Conservation (phyloP, 2,329 filamentous ascomycete genomes). For the Canariomyces notabilis region DNA sequence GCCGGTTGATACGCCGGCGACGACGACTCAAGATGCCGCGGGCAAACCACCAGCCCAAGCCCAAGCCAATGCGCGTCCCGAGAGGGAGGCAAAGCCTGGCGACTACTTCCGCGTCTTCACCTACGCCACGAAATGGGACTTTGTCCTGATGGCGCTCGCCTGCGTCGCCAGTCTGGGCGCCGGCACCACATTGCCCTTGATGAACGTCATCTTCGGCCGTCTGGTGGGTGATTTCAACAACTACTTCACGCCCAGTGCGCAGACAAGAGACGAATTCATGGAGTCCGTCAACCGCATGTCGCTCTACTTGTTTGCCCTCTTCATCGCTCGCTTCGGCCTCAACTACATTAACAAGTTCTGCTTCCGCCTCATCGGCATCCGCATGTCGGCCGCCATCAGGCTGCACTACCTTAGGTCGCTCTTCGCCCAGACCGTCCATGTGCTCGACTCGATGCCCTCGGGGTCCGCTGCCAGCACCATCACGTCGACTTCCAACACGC, state of each 20-base stretch:
- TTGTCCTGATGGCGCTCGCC: conserved; percentile 43
- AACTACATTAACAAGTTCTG: conserved; percentile 53
- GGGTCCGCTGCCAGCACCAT: conserved; percentile 60
- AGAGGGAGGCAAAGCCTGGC: conserved; percentile 40
- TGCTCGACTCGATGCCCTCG: conserved; percentile 60
- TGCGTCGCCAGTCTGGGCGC: conserved; percentile 46
- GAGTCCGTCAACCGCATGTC: conserved; percentile 40
- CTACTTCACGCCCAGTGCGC: conserved; percentile 29
- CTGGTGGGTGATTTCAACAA: conserved; percentile 48
- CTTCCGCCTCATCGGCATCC: conserved; percentile 58
- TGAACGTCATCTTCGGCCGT: conserved; percentile 55
- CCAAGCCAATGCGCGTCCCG: conserved; percentile 37
- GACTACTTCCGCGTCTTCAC: conserved; percentile 50
- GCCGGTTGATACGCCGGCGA: not conserved
- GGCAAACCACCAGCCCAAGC: conserved; percentile 14
- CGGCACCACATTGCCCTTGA: conserved; percentile 52
- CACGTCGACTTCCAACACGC: conserved; percentile 56
- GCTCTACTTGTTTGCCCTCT: conserved; percentile 66
- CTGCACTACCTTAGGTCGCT: conserved; percentile 60
- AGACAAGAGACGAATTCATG: conserved; percentile 36
- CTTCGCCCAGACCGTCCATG: conserved; percentile 61
- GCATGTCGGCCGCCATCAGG: conserved; percentile 56
- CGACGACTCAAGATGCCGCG: not conserved
- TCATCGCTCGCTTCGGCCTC: conserved; percentile 59
- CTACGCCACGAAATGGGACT: conserved; percentile 51